phyloP scores from a whole-genome alignment of 306 rosid species.

The Prunus padus region DNA sequence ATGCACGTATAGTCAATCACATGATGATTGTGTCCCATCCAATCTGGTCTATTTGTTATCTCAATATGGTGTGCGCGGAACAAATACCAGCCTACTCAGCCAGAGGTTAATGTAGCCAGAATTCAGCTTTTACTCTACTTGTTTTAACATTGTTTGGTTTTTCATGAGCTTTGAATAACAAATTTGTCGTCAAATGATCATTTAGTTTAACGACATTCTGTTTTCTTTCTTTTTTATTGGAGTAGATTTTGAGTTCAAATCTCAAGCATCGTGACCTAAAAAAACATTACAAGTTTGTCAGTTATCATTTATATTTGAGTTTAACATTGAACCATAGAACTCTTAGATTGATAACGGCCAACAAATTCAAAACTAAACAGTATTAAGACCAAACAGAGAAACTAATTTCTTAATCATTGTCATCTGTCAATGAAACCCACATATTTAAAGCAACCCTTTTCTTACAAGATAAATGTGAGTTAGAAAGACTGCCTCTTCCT shows the following conservation, averaged over 20 bases:
- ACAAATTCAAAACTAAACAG: background rate
- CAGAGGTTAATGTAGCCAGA: too few relatives aligned
- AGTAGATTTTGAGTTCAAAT: too few relatives aligned
- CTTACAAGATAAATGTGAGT: constrained; percentile 2
- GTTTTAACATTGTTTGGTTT: too few relatives aligned
- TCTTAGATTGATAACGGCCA: background rate
- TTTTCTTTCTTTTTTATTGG: too few relatives aligned
- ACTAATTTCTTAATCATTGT: background rate
- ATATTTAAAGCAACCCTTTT: background rate
- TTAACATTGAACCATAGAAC: background rate
- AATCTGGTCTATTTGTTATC: background rate
- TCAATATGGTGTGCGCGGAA: background rate
- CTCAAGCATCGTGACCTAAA: too few relatives aligned
- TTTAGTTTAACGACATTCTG: too few relatives aligned
- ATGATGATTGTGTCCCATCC: background rate
- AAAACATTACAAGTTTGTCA: background rate
- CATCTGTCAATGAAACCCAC: constrained; percentile 6
- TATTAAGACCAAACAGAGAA: background rate
- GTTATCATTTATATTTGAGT: background rate
- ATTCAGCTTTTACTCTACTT: too few relatives aligned
- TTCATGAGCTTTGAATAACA: too few relatives aligned
- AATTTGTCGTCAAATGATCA: too few relatives aligned
- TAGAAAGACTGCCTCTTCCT: background rate
- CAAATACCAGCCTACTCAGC: background rate
- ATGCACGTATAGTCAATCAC: background rate